These are phyloP conservation scores for Sugiyamaella qingdaonensis DNA, from an alignment of 805 yeast genomes.

Conservation along the genomic window DNA sequence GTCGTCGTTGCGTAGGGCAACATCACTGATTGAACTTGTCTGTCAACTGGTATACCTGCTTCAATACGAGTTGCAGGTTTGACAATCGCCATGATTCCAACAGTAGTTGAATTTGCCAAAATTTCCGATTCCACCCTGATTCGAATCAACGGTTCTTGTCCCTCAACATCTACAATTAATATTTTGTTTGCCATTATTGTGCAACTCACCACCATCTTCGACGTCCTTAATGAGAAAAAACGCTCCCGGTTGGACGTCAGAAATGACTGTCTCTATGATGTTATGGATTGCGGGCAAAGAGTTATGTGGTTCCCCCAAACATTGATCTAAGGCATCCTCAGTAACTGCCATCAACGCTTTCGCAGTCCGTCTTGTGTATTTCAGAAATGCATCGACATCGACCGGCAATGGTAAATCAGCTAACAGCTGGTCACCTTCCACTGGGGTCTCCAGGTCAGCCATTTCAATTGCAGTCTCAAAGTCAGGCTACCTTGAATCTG, in stretches of 20 bases:
- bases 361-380: constrained; percentile 17
- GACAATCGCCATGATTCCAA: constrained; percentile 24
- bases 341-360: constrained; percentile 22
- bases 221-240: constrained; percentile 24
- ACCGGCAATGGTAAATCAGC: background rate
- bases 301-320: constrained; percentile 16
- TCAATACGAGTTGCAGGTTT: constrained; percentile 21
- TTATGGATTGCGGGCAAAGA: background rate
- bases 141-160: background rate
- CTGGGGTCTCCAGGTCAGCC: background rate
- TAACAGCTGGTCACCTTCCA: background rate
- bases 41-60: constrained; percentile 13
- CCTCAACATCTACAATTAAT: constrained; percentile 1
- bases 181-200: background rate
- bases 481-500: background rate
- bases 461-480: background rate
- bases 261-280: constrained; percentile 19
- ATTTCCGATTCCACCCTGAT: constrained; percentile 16
- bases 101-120: constrained; percentile 6
- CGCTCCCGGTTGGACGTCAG: constrained; percentile 23
- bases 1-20: constrained; percentile 27
- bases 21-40: constrained; percentile 36
- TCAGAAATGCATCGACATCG: constrained; percentile 7
- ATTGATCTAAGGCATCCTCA: constrained; percentile 19
- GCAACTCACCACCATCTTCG: constrained; percentile 11